Percentiles rank a stretch among this genome's conserved stretches.
Evolutionary conservation across 2,329 filamentous ascomycete genomes (phyloP).

Genomic region (Microdochium paspali): DNA sequence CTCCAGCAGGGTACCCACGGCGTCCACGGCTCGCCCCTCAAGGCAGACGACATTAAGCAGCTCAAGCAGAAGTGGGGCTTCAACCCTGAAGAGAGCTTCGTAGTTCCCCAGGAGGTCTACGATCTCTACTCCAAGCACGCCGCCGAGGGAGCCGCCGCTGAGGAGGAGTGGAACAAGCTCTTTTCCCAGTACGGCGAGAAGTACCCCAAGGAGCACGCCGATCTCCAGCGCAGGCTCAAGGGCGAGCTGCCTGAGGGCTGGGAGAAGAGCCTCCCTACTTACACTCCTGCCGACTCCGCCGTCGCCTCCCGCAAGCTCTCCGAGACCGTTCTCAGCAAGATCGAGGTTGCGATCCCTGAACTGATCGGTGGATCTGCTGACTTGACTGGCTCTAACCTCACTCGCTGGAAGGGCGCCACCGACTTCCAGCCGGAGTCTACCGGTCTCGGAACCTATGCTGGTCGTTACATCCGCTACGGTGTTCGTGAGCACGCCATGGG

Average conservation of each 20-base stretch:
- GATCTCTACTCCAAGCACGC: slow-evolving; percentile 81
- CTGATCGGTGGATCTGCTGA: slow-evolving; percentile 94
- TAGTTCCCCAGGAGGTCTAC: slow-evolving; percentile 90
- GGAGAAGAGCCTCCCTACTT: slow-evolving; percentile 87
- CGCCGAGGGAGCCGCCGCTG: slow-evolving; percentile 74
- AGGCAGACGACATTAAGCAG: slow-evolving; percentile 86
- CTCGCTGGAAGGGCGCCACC: slow-evolving; percentile 90
- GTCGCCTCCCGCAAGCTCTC: slow-evolving; percentile 94
- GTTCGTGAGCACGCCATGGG: slow-evolving; percentile 90
- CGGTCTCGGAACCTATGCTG: slow-evolving; percentile 79
- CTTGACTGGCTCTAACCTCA: slow-evolving; percentile 97
- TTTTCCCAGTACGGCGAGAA: slow-evolving; percentile 76
- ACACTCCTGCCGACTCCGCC: slow-evolving; percentile 76
- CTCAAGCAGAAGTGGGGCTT: slow-evolving; percentile 95
- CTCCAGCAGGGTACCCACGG: slow-evolving; percentile 86
- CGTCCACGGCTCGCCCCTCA: slow-evolving; percentile 93
- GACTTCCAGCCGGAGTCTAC: slow-evolving; percentile 92
- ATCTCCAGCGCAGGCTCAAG: slow-evolving; percentile 71
- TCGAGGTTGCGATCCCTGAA: slow-evolving; percentile 76
- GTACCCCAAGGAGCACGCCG: slow-evolving; percentile 69
- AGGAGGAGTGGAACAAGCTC: slow-evolving; percentile 93
- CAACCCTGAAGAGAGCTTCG: slow-evolving; percentile 87
- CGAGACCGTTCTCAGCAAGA: slow-evolving; percentile 83
- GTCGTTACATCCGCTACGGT: slow-evolving; percentile 89
- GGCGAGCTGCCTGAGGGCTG: slow-evolving; percentile 89